phyloP scores from a whole-genome alignment of 2,329 filamentous ascomycete species.

The Amauroascus verrucosus region DNA sequence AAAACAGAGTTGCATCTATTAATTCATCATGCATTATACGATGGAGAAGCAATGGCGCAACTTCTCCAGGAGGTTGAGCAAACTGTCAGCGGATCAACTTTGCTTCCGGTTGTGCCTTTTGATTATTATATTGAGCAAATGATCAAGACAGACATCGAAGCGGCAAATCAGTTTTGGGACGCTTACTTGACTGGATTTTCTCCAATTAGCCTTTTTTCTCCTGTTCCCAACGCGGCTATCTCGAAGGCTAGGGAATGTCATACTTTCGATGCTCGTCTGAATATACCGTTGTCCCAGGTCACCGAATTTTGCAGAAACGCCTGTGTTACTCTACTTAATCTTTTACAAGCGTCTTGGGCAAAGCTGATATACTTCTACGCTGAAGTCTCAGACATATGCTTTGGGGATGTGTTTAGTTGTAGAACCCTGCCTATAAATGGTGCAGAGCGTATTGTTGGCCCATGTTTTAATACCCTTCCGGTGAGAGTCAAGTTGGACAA shows the following conservation, averaged over 20 bases:
- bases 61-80: slow-evolving; percentile 62
- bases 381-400: slow-evolving; percentile 58
- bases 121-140: slow-evolving; percentile 54
- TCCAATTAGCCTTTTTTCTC: slow-evolving; percentile 29
- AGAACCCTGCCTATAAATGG: slow-evolving; percentile 56
- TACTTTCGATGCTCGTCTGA: slow-evolving; percentile 17
- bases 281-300: slow-evolving; percentile 22
- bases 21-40: slow-evolving; percentile 77
- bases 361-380: slow-evolving; percentile 51
- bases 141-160: slow-evolving; percentile 38
- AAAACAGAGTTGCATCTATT: slow-evolving; percentile 34
- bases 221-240: not conserved
- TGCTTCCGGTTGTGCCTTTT: slow-evolving; percentile 48
- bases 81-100: slow-evolving; percentile 38
- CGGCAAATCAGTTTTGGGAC: slow-evolving; percentile 57
- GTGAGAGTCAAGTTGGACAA: slow-evolving; percentile 48
- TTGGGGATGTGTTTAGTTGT: slow-evolving; percentile 77
- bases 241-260: not conserved
- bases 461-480: slow-evolving; percentile 85
- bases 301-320: slow-evolving; percentile 42
- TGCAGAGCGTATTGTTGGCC: slow-evolving; percentile 65
- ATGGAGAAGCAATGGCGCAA: slow-evolving; percentile 63
- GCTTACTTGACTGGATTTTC: slow-evolving; percentile 45
- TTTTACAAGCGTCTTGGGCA: slow-evolving; percentile 65
- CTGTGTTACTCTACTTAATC: slow-evolving; percentile 53